Evolutionary conservation across 805 yeast genomes (phyloP).

Genomic region (Candida corydali): DNA sequence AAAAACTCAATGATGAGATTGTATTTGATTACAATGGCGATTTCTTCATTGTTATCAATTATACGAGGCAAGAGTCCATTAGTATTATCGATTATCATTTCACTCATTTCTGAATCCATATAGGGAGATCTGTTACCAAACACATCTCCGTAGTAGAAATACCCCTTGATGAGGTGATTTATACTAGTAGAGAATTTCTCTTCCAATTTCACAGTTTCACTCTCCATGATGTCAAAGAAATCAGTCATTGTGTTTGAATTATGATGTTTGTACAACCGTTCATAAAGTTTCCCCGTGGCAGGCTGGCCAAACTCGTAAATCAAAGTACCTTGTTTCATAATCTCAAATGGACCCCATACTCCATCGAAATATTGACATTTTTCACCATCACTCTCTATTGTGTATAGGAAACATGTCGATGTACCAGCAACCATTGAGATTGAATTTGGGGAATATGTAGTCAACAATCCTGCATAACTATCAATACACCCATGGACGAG

Average conservation of each 20-base stretch:
- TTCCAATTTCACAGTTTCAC: slow-evolving; percentile 19
- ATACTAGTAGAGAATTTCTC: slow-evolving; percentile 10
- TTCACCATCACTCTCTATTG: slow-evolving; percentile 15
- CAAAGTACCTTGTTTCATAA: background rate
- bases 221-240: slow-evolving; percentile 17
- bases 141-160: slow-evolving; percentile 51
- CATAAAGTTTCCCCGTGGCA: slow-evolving; percentile 52
- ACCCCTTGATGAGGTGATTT: slow-evolving; percentile 26
- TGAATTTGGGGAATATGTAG: slow-evolving; percentile 16
- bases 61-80: slow-evolving; percentile 13
- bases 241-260: slow-evolving; percentile 14
- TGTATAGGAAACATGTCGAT: slow-evolving; percentile 49
- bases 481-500: slow-evolving; percentile 51
- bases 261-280: slow-evolving; percentile 34
- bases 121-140: slow-evolving; percentile 58
- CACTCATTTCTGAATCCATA: slow-evolving; percentile 46
- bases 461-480: slow-evolving; percentile 54
- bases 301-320: slow-evolving; percentile 57
- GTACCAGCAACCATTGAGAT: slow-evolving; percentile 59
- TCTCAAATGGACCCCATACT: slow-evolving; percentile 58
- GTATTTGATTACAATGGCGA: slow-evolving; percentile 37
- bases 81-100: slow-evolving; percentile 45
- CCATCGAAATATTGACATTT: slow-evolving; percentile 29
- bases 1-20: slow-evolving; percentile 47
- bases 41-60: slow-evolving; percentile 9